Percentiles rank a stretch among this genome's conserved stretches.
phyloP scores from a whole-genome alignment of 768 basidiomycete genomes.

The Lactifluus echinatus region DNA sequence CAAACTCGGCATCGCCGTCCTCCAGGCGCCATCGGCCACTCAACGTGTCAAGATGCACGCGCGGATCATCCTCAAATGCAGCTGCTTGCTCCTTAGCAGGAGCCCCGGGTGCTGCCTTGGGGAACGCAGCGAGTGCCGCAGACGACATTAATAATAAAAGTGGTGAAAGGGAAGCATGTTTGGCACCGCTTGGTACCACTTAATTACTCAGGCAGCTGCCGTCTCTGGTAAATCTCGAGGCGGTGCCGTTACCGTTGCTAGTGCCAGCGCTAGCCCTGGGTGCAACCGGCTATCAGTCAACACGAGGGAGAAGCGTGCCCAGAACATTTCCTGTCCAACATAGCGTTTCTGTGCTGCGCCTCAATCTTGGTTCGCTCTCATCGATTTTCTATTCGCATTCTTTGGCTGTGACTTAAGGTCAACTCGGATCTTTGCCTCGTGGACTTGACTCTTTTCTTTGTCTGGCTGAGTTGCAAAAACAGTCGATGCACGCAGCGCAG shows the following conservation, averaged over 20 bases:
- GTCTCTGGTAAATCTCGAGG: neutral
- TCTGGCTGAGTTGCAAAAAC: neutral
- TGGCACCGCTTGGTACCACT: slow-evolving; percentile 8
- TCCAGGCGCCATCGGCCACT: slow-evolving; percentile 83
- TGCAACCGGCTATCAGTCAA: neutral
- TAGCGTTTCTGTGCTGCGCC: neutral
- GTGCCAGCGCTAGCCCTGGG: neutral
- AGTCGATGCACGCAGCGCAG: neutral
- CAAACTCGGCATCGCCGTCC: slow-evolving; percentile 86
- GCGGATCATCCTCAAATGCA: slow-evolving; percentile 73
- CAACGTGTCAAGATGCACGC: slow-evolving; percentile 70
- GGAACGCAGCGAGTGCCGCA: slow-evolving; percentile 11
- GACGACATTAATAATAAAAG: slow-evolving; percentile 4
- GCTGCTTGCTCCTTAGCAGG: slow-evolving; percentile 49
- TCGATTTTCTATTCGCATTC: no score
- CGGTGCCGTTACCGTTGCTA: neutral
- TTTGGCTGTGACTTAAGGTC: neutral
- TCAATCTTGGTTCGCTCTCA: neutral
- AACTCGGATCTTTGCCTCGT: neutral
- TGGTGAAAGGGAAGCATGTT: slow-evolving; percentile 8
- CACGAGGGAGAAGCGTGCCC: neutral
- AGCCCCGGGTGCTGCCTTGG: slow-evolving; percentile 40
- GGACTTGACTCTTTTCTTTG: neutral
- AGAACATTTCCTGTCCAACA: neutral
- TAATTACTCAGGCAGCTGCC: neutral